Evolutionary conservation across 148 eudicot genomes (phyloP).

Genomic region (Euryodendron excelsum): DNA sequence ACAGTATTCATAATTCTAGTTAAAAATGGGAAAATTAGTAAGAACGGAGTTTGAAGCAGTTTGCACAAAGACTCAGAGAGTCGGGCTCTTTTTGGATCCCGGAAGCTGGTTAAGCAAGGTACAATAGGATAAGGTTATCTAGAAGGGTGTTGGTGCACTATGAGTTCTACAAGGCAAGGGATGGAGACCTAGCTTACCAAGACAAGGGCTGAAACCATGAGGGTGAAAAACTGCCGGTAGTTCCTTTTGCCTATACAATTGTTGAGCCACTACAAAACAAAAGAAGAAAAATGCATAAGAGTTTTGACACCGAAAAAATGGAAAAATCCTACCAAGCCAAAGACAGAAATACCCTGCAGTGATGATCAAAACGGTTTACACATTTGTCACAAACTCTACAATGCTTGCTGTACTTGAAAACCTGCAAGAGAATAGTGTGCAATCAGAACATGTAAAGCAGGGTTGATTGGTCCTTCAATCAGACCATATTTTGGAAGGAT

Average conservation of each 20-base stretch:
- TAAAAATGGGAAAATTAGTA: background rate
- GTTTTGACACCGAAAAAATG: background rate
- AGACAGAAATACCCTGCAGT: constrained; percentile 75
- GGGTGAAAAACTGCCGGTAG: constrained; percentile 89
- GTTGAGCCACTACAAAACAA: constrained; percentile 57
- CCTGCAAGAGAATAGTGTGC: constrained; percentile 47
- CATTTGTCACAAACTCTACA: constrained; percentile 99
- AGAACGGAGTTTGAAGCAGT: background rate
- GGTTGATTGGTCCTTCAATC: background rate
- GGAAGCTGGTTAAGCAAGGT: background rate
- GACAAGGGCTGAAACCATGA: constrained; percentile 86
- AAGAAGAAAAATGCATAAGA: constrained; percentile 11
- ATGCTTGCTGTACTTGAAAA: constrained; percentile 98
- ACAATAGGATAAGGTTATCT: background rate
- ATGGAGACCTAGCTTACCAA: constrained; percentile 55
- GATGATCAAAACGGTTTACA: constrained; percentile 88
- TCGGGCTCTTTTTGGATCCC: background rate
- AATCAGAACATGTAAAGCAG: constrained; percentile 10
- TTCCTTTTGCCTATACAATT: constrained; percentile 72
- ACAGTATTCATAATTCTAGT: background rate
- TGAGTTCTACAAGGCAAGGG: constrained; percentile 11
- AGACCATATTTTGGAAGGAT: background rate
- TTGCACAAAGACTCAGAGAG: background rate
- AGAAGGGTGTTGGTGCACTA: constrained; percentile 7
- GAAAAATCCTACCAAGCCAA: background rate